These are phyloP conservation scores for Alisma plantagoaquatica DNA, from an alignment of 106 monocot species.

Conservation along the genomic window DNA sequence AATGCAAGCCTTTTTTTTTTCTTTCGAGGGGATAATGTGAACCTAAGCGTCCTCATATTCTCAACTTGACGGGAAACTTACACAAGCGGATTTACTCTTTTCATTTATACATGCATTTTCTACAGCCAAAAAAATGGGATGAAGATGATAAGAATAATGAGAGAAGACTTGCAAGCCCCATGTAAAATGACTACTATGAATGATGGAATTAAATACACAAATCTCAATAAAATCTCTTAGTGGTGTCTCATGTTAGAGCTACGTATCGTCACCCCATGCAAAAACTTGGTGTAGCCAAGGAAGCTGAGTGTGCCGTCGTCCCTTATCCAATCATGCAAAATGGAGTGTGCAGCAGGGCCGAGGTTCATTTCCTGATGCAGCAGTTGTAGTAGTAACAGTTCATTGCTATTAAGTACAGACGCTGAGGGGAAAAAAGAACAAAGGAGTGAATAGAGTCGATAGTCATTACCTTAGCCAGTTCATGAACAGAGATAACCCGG, in stretches of 20 bases:
- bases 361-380: slow-evolving; percentile 78
- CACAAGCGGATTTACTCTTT: too few species aligned
- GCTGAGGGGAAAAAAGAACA: too few species aligned
- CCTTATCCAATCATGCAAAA: slow-evolving; percentile 89
- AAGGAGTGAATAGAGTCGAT: neutral
- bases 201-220: slow-evolving; percentile 13
- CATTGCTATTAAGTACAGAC: too few species aligned
- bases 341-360: slow-evolving; percentile 34
- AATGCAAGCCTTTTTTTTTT: too few species aligned
- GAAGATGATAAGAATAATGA: neutral
- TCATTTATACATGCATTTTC: slow-evolving; percentile 4
- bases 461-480: slow-evolving; percentile 65
- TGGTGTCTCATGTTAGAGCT: slow-evolving; percentile 45
- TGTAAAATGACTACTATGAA: slow-evolving; percentile 2
- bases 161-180: slow-evolving; percentile 7
- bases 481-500: slow-evolving; percentile 66
- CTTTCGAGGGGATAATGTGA: too few species aligned
- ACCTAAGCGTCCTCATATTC: too few species aligned
- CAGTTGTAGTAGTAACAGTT: too few species aligned
- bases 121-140: neutral
- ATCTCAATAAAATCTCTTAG: slow-evolving; percentile 6
- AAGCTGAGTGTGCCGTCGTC: slow-evolving; percentile 81
- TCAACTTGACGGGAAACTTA: too few species aligned
- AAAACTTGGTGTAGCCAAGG: slow-evolving; percentile 91
- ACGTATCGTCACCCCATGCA: slow-evolving; percentile 81